Evolutionary conservation across 2,329 filamentous ascomycete genomes (phyloP), one percentile per base, ranked within the genome.

Genomic region (Zymoseptoria pseudotritici): DNA sequence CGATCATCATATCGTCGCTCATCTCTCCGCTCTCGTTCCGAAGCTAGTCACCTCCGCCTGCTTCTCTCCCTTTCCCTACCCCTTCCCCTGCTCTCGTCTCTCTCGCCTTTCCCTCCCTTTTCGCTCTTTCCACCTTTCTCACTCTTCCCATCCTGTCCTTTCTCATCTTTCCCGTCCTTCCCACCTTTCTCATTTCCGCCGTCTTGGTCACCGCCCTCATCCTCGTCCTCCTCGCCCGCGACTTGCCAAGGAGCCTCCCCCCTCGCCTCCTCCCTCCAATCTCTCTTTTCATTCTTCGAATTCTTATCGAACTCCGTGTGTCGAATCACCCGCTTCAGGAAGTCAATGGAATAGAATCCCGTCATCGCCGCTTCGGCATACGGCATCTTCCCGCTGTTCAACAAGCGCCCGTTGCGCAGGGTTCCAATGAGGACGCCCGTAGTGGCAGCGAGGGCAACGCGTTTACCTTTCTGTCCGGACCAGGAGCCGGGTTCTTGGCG

Each of bases 391-490:
- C 60, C 60, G 8, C 31, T 11, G 22, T 50, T 54, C 50, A 54
- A 19, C 3, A 57, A 22, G 11, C 57, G 31, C 10, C 60, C 60
- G 51, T 61, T 61, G 19, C 60, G n/a, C 21, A 61, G 46, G 22
- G 57, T 49, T 2, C 60, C 60, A 20, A 61, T 57, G 2, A 50
- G 54, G 4, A 56, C 55, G 21, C 60, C 60, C 2, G 54, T 54
- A 11, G 50, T 36, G 13, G 93, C 93, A 51, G 91, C 91, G 13
- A 92, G 96, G 54, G 95, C 82, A 61, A 97, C 84, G 55, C 92
- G 90, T 78, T 91, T 93, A 64, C 91, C 90, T 77, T 96, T 97
- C 63, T 89, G 88, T 42, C 92, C 92, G 64, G 86, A 88, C 91
- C 91, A 96, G 52, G 87, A 84, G 57, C 93, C 93, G 1, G 91